Evolutionary conservation across 345 rosid genomes (phyloP).

Genomic region (Euphorbia peplus): DNA sequence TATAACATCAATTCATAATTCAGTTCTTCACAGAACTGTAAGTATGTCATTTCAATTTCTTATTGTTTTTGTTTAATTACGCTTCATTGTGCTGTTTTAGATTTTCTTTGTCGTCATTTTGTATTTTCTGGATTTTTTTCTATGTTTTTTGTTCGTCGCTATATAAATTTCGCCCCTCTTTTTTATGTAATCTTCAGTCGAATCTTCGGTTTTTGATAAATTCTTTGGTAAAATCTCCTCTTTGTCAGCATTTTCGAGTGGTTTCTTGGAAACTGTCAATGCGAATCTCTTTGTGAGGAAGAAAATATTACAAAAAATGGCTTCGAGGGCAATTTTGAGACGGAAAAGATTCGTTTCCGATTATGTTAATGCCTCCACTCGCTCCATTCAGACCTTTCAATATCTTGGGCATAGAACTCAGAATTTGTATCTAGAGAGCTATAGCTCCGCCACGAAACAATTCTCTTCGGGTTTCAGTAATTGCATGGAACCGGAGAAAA

Average conservation of each 20-base stretch:
- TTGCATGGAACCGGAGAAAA: constrained; percentile 15
- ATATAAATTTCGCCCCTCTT: no score
- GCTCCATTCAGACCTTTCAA: constrained; percentile 40
- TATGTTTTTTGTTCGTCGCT: background rate
- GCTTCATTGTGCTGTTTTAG: background rate
- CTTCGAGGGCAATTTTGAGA: constrained; percentile 64
- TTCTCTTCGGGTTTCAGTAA: constrained; percentile 16
- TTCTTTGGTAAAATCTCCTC: constrained; percentile 4
- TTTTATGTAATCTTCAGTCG: background rate
- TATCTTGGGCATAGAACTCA: constrained; percentile 30
- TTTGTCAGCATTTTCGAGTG: constrained; percentile 22
- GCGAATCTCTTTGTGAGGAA: constrained; percentile 19
- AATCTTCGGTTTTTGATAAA: constrained; percentile 1
- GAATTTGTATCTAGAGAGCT: constrained; percentile 26
- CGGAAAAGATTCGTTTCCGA: constrained; percentile 47
- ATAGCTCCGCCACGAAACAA: constrained; percentile 20
- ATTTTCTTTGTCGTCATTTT: background rate
- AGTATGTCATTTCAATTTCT: no score
- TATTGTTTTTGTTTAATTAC: no score
- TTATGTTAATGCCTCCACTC: constrained; percentile 39
- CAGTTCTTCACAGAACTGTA: background rate
- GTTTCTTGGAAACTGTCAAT: constrained; percentile 24
- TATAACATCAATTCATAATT: no score
- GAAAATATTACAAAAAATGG: constrained; percentile 46
- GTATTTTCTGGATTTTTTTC: background rate